Evolutionary conservation across 2,329 filamentous ascomycete genomes (phyloP).

Genomic region (Diplocarpon rosae): DNA sequence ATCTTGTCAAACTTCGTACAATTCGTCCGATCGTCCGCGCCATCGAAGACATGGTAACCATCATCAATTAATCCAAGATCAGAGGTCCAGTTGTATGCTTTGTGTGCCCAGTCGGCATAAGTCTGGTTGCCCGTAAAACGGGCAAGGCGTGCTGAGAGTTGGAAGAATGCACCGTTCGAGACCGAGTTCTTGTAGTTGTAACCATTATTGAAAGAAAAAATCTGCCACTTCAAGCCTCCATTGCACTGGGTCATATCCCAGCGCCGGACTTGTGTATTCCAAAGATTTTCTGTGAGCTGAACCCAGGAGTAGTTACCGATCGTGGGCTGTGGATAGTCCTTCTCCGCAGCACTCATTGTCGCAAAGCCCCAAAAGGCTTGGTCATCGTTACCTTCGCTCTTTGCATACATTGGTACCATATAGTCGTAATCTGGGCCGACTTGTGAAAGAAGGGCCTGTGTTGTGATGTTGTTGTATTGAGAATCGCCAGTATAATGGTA

Average conservation of each 20-base stretch:
- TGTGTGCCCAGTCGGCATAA: constrained; percentile 55
- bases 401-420: constrained; percentile 43
- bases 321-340: constrained; percentile 53
- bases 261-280: constrained; percentile 57
- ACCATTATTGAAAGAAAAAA: constrained; percentile 65
- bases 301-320: constrained; percentile 49
- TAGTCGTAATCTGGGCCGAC: constrained; percentile 48
- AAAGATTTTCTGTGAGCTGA: constrained; percentile 51
- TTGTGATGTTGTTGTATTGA: constrained; percentile 48
- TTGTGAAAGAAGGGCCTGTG: constrained; percentile 49
- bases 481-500: constrained; percentile 54
- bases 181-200: constrained; percentile 77
- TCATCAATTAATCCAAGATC: constrained; percentile 45
- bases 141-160: constrained; percentile 65
- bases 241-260: constrained; percentile 60
- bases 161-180: constrained; percentile 74
- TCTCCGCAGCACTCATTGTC: constrained; percentile 57
- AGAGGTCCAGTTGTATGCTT: constrained; percentile 55
- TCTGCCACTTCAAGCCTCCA: constrained; percentile 74
- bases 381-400: constrained; percentile 64
- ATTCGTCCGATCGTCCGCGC: constrained; percentile 39
- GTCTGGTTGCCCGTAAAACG: constrained; percentile 56
- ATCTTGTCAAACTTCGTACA: constrained; percentile 42
- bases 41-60: constrained; percentile 49
- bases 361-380: constrained; percentile 65